Evolutionary conservation across 2,329 filamentous ascomycete species (phyloP), one percentile per base, ranked within the genome.

Genomic region (Aspergillus pseudoviridinutans): DNA sequence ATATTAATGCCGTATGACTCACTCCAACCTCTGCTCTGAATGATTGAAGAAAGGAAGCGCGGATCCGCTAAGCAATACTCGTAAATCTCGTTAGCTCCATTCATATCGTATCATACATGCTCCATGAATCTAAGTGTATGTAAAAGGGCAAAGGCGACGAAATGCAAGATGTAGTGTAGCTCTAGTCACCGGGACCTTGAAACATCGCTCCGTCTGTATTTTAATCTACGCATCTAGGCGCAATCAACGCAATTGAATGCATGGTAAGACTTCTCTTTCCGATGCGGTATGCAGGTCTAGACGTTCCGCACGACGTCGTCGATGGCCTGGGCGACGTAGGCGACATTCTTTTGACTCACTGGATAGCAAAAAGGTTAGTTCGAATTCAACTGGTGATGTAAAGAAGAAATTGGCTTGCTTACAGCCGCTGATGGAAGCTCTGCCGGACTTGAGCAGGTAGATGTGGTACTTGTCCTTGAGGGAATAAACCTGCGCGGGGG

Each of bases 391-490:
- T 27, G 20, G 17, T 46, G 41, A 24, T 20, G 41, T 9, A 12
- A 35, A 12, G 12, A 38, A 35, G 35, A 25, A 10, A 53, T 28
- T 55, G 49, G 58, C 4, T 29, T 29, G 28, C 72, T 69, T 72
- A 75, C 73, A 63, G 60, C 73, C 73, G 54, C 73, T 75, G 59
- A 76, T 71, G 14, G 74, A 76, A 32, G 72, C 73, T 57, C 74
- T 68, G 51, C 73, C 71, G 32, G 72, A 75, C 56, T 73, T 74
- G 54, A 74, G 68, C 57, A 78, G 66, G 64, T 78, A 78, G 56
- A 78, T 70, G 66, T 78, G 76, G 57, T 74, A 76, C 56, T 76
- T 71, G 25, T 76, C 71, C 61, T 72, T 73, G 47, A 78, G 62
- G 47, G 70, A 65, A 55, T 70, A 63, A 32, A 82, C 78, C 57